phyloP scores from a whole-genome alignment of 148 eudicot species.

The Rhododendron ovatum region DNA sequence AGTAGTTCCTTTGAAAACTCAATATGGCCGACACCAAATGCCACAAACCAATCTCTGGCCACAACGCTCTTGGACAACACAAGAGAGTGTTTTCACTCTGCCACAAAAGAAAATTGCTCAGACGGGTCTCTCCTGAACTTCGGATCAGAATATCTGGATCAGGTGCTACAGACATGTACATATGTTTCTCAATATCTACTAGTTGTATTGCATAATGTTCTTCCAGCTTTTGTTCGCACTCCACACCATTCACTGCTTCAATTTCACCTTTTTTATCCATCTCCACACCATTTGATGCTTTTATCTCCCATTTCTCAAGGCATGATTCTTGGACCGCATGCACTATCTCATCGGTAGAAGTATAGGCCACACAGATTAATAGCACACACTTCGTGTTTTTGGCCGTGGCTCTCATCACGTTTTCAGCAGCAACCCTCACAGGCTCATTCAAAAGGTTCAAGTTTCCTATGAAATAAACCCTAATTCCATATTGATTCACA shows the following conservation, averaged over 20 bases:
- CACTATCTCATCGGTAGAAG: conserved; percentile 24
- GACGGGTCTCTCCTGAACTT: conserved; percentile 34
- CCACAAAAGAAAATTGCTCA: conserved; percentile 41
- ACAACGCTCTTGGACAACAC: conserved; percentile 27
- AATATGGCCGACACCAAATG: conserved; percentile 38
- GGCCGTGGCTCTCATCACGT: conserved; percentile 21
- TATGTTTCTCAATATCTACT: conserved; percentile 23
- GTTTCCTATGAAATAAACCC: conserved; percentile 28
- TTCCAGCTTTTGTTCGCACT: neutral
- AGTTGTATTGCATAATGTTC: conserved; percentile 9
- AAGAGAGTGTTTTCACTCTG: conserved; percentile 27
- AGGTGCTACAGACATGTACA: conserved; percentile 39
- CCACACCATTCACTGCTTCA: neutral
- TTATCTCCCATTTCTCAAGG: neutral
- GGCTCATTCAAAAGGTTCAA: conserved; percentile 21
- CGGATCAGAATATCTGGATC: conserved; percentile 41
- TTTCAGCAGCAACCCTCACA: conserved; percentile 20
- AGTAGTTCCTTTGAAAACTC: conserved; percentile 27
- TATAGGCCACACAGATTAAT: conserved; percentile 19
- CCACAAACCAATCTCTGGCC: conserved; percentile 43
- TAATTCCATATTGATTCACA: conserved; percentile 27
- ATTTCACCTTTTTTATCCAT: neutral
- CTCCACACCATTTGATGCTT: neutral
- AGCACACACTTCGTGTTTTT: conserved; percentile 14
- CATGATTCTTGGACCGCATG: conserved; percentile 24